Evolutionary conservation across 768 basidiomycete species (phyloP), one percentile per base, ranked within the genome.

Genomic region (Termitomyces sp.): DNA sequence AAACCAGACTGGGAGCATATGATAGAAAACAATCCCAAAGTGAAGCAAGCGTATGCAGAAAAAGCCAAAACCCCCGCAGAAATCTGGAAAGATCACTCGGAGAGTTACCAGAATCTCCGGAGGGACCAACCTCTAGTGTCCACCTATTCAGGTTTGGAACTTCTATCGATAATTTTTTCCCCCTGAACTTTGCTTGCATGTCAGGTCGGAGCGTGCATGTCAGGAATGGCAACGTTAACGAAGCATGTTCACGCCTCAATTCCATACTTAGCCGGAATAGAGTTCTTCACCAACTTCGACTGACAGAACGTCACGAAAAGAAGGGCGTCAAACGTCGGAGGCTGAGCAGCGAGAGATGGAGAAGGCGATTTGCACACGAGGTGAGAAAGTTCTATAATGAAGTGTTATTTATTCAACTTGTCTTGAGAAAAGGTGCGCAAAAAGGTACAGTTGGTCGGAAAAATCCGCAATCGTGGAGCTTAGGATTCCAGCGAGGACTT

Each of bases 391-490:
- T 36, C 34, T 26, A 55, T 32, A 16, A 26, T 59, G n/a, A 42
- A 52, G 63, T 58, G 56, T 58, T 34, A 24, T 50, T n/a, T 29
- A 32, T 59, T 24, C 41, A 24, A 32, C 39, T n/a, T 61, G 36
- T 61, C 57, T 59, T 61, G 34, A 58, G 57, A 62, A n/a, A 65
- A 93, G 91, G 90, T 93, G 60, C 83, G 91, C 70, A 83, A 83
- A 75, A 92, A 89, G 74, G 88, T 92, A 37, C 82, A 88, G 66
- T 73, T 93, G 34, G 91, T 92, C 62, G 80, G 81, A 60, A 84
- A 85, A 71, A 92, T 92, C 66, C 86, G 88, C 65, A 81, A 81
- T 59, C 83, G 89, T 61, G 88, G 89, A 65, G 84, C 84, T 66
- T 91, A 73, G 72, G 46, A 53, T 43, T 47, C 37, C 50, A 58